These are phyloP conservation scores for Pseudocercospora vitis DNA, from an alignment of 2,329 filamentous ascomycete species.

Conservation along the genomic window DNA sequence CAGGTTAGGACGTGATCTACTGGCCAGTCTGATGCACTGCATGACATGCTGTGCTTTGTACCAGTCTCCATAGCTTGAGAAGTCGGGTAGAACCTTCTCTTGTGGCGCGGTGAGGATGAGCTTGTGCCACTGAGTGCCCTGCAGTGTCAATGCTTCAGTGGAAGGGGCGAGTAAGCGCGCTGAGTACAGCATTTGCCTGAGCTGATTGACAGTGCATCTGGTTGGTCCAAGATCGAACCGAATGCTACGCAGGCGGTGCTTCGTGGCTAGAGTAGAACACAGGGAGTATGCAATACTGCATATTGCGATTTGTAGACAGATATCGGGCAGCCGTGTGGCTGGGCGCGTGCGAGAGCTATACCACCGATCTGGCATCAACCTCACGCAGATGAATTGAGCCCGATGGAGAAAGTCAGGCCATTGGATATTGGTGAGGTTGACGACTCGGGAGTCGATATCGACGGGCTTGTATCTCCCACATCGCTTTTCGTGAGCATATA, in stretches of 20 bases:
- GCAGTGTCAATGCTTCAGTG: neutral
- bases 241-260: conserved; percentile 1
- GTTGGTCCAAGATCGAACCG: neutral
- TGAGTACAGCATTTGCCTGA: neutral
- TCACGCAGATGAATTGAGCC: conserved; percentile 17
- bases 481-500: conserved; percentile 15
- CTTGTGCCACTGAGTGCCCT: neutral
- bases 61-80: too few relatives aligned
- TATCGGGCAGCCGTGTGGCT: neutral
- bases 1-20: neutral
- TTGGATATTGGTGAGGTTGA: neutral
- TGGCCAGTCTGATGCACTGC: neutral
- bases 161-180: neutral
- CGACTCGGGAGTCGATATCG: neutral
- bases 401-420: conserved; percentile 18
- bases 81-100: neutral
- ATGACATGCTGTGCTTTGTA: too few relatives aligned
- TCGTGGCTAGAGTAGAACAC: neutral
- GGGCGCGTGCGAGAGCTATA: neutral
- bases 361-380: too few relatives aligned
- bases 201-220: neutral
- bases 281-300: neutral
- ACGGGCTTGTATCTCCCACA: conserved; percentile 7
- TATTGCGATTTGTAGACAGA: neutral
- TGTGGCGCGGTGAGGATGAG: neutral